Percentiles rank a stretch among this genome's conserved stretches.
Conservation (phyloP, 768 basidiomycete genomes). For the Suillus luteus region DNA sequence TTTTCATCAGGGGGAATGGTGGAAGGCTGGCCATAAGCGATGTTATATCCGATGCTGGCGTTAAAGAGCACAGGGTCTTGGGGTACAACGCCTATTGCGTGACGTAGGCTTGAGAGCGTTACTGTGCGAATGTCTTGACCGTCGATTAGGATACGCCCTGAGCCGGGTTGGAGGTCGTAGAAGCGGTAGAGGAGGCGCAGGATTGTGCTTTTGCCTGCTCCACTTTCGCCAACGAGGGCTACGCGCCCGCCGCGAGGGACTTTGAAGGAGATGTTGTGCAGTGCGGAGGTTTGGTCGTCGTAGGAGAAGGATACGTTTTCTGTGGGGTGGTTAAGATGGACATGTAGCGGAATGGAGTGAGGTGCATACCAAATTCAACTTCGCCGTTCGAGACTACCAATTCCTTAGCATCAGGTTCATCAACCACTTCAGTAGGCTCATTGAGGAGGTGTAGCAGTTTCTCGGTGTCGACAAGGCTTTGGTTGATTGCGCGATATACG, state of each 20-base stretch:
- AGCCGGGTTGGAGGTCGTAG: constrained; percentile 83
- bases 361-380: constrained; percentile 77
- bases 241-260: constrained; percentile 87
- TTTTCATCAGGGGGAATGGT: constrained; percentile 64
- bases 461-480: constrained; percentile 81
- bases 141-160: constrained; percentile 81
- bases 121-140: constrained; percentile 87
- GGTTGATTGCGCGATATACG: constrained; percentile 76
- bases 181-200: constrained; percentile 89
- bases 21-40: constrained; percentile 57
- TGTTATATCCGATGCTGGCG: constrained; percentile 69
- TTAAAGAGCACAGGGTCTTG: constrained; percentile 62
- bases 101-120: constrained; percentile 76
- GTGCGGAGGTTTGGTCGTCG: constrained; percentile 62
- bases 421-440: constrained; percentile 83
- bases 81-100: constrained; percentile 88
- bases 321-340: constrained; percentile 28
- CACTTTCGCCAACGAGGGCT: constrained; percentile 85
- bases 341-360: background rate
- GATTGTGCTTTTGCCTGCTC: constrained; percentile 82
- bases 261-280: constrained; percentile 83
- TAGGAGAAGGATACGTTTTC: constrained; percentile 90
- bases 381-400: constrained; percentile 72
- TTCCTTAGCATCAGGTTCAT: constrained; percentile 73
- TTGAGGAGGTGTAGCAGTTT: constrained; percentile 78